Base-by-base conservation (phyloP, 1,139 yeast species). In the Tardiomyces digboiensis region DNA sequence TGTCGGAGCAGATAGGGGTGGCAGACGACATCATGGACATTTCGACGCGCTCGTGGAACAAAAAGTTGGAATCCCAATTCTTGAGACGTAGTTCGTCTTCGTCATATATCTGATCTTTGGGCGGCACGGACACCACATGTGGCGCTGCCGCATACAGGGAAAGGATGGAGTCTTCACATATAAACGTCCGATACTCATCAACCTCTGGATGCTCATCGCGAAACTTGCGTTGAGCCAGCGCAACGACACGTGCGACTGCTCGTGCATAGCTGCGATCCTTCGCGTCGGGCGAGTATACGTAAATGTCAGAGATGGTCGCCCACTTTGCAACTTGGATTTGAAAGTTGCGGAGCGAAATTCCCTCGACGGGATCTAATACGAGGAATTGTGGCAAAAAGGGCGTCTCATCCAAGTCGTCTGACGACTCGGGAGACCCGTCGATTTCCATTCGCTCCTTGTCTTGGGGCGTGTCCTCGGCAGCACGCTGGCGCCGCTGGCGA, bases 21-120 rank as follows among this genome's bases (percentile, higher is more conserved):
- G 95, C 94, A 2, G 86, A 71, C 0, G 96, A 82, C 91, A 89
- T 84, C 57, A 77, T 76, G 2, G 87, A 71, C 49, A 88, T 82
- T 61, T 88, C 96, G 10, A 84, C 70, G 48, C 84, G 78, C 59
- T 89, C 97, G 54, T 83, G 79, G 46, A 79, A 72, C 33, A 75
- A 69, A 56, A 82, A 80, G 55, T 86, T 85, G 29, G 77, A 70
- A 54, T 82, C 88, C 93, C 94, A 84, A 52, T 78, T 73, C 47
- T 72, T 70, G 37, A 61, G 56, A 19, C 55, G 46, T 29, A 58
- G 47, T 39, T 57, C 62, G 41, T 58, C 60, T 26, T 52, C 51
- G 38, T 57, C 57, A 19, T 26, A 26, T n/a, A 26, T 26, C 33
- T 26, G 33, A 16, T 26, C 33, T n/a, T 16, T 29, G 10, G 59